Evolutionary conservation across 2,329 filamentous ascomycete genomes (phyloP), one percentile per base, ranked within the genome.

Genomic region (Paecilomyces formosus): DNA sequence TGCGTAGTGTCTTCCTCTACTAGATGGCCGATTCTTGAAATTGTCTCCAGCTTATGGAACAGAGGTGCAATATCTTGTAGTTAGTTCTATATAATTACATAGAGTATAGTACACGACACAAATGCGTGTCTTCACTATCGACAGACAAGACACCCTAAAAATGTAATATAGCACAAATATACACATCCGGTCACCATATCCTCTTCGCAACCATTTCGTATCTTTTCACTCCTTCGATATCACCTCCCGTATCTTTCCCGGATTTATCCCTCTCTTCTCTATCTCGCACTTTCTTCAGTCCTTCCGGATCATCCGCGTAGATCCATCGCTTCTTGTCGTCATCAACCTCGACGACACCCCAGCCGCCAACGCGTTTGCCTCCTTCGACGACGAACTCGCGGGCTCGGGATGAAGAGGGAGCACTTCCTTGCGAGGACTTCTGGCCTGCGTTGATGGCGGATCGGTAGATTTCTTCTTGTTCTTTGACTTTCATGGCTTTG

Each of bases 191-290:
- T 73, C 66, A 97, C 94, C 94, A 99, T 66, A 99, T 99, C 71
- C 94, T 83, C 81, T 97, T 97, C 0, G 91, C 90, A 66, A 92
- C 88, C 94, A 97, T 97, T 70, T 92, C 91, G 77, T 97, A 99
- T 66, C 94, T 82, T 65, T 81, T 85, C 62, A 86, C 90, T 71
- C 77, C 85, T 68, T 81, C 88, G 74, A 85, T 85, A 71, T 84
- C 85, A 59, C 84, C 82, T 56, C 84, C 80, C 52, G 81, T 81
- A 56, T 77, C 77, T 35, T 81, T 76, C 60, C 72, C 76, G 24
- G 81, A 81, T 64, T 82, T 86, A 63, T 85, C 84, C 61, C 83
- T 84, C 6, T 81, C 82, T 65, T 83, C 79, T 68, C 84, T 83
- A 61, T 87, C 86, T 62, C 86, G 85, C 55, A 82, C 69, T 60